These are phyloP conservation scores for Morella rubra DNA, from an alignment of 306 rosid genomes.

Conservation along the genomic window DNA sequence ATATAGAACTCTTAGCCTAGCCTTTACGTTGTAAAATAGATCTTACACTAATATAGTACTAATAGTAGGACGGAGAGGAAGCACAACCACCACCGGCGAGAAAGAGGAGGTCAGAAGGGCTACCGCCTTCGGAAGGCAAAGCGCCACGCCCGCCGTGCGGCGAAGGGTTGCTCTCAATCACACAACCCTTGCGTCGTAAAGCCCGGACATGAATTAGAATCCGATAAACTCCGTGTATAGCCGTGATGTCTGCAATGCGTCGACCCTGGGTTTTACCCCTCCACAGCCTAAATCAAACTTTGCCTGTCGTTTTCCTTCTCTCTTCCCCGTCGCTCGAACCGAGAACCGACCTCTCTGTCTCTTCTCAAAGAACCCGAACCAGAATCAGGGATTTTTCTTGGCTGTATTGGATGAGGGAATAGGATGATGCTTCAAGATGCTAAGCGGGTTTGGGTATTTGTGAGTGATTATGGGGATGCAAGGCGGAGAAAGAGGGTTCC, in stretches of 20 bases:
- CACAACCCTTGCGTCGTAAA: conserved; percentile 75
- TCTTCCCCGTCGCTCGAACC: no score
- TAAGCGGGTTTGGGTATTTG: background rate
- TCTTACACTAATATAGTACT: conserved; percentile 12
- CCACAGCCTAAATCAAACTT: background rate
- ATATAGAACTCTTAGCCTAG: background rate
- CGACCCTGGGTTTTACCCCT: conserved; percentile 74
- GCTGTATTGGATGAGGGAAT: background rate
- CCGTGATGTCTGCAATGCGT: conserved; percentile 95
- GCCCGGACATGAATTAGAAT: conserved; percentile 69
- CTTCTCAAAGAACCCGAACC: background rate
- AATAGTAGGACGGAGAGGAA: background rate
- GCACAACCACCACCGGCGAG: conserved; percentile 89
- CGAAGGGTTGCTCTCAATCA: conserved; percentile 79
- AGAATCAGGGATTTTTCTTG: background rate
- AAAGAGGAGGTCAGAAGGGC: conserved; percentile 97
- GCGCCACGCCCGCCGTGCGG: conserved; percentile 99
- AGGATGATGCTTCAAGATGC: background rate
- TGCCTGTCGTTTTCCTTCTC: background rate
- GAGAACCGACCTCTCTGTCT: no score
- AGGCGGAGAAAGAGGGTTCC: background rate
- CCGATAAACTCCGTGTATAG: conserved; percentile 71
- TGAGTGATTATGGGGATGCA: background rate
- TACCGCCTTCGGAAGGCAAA: conserved; percentile 98
- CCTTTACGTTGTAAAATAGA: background rate